A percentile compares a stretch with the other conserved stretches of the same genome.
Conservation (phyloP, 495 filamentous ascomycete species). For the Penicillium atrosanguineum region DNA sequence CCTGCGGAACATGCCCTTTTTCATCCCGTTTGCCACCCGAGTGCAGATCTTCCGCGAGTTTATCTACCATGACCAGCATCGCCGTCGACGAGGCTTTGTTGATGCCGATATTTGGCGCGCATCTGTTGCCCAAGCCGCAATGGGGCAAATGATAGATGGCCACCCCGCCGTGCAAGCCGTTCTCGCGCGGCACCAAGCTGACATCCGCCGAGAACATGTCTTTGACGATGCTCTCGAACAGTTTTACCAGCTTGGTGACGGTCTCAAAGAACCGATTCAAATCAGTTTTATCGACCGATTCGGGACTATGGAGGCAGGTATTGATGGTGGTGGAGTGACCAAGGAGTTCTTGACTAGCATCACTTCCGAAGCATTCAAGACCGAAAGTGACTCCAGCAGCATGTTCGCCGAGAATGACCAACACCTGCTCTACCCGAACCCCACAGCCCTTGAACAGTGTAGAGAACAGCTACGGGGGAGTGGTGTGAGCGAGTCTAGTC, state of each 20-base stretch:
- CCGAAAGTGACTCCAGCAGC: slow-evolving; percentile 45
- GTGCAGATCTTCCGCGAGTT: slow-evolving; percentile 96
- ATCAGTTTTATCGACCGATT: slow-evolving; percentile 97
- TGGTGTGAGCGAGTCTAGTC: slow-evolving; percentile 50
- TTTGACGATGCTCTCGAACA: slow-evolving; percentile 85
- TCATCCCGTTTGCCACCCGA: slow-evolving; percentile 87
- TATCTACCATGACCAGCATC: slow-evolving; percentile 75
- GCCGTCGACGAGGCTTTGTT: slow-evolving; percentile 68
- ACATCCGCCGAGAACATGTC: slow-evolving; percentile 73
- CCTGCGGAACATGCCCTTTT: slow-evolving; percentile 93
- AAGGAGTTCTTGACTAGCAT: slow-evolving; percentile 96
- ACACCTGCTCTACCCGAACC: slow-evolving; percentile 88
- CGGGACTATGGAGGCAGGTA: slow-evolving; percentile 81
- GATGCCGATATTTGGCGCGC: slow-evolving; percentile 82
- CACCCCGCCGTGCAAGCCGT: slow-evolving; percentile 41
- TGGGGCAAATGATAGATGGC: slow-evolving; percentile 37
- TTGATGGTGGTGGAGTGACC: slow-evolving; percentile 95
- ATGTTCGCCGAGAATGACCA: slow-evolving; percentile 86
- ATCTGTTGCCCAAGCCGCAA: slow-evolving; percentile 46
- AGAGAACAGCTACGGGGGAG: slow-evolving; percentile 55
- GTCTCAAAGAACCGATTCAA: slow-evolving; percentile 93
- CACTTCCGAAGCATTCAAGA: slow-evolving; percentile 80
- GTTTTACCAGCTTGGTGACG: slow-evolving; percentile 78
- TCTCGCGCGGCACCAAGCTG: slow-evolving; percentile 72
- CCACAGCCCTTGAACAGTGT: slow-evolving; percentile 70